These are phyloP conservation scores for Phytophthora pini DNA, from an alignment of 352 stramenopile species.

Conservation along the genomic window DNA sequence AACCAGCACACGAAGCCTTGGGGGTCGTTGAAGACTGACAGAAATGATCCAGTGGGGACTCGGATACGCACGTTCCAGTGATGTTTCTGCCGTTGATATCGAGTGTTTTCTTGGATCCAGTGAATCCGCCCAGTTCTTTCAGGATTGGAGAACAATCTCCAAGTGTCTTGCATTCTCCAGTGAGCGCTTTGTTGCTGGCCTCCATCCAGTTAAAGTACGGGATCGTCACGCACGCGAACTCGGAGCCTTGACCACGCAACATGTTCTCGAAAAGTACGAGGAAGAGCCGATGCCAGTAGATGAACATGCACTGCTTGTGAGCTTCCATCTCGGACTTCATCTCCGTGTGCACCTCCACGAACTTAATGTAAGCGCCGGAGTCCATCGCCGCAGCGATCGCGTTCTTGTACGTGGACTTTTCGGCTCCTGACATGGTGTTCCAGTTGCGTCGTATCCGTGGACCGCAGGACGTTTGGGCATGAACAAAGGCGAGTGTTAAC, in stretches of 20 bases:
- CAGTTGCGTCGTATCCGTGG: conserved; percentile 52
- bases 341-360: conserved; percentile 65
- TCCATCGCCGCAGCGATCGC: conserved; percentile 56
- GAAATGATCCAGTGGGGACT: conserved; percentile 56
- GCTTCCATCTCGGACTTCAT: conserved; percentile 50
- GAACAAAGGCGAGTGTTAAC: background rate
- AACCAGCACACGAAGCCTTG: conserved; percentile 35
- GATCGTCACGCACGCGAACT: conserved; percentile 70
- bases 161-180: conserved; percentile 53
- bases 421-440: conserved; percentile 33
- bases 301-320: conserved; percentile 73
- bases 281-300: conserved; percentile 80
- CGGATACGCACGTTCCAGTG: conserved; percentile 44
- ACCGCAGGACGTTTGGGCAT: conserved; percentile 26
- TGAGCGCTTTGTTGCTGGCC: conserved; percentile 42
- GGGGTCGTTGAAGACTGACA: conserved; percentile 39
- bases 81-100: conserved; percentile 48
- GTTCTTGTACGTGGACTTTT: conserved; percentile 52
- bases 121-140: conserved; percentile 45
- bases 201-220: conserved; percentile 81
- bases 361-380: conserved; percentile 55
- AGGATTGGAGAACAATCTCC: conserved; percentile 48
- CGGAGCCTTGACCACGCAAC: conserved; percentile 53
- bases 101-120: conserved; percentile 15
- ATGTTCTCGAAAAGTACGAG: conserved; percentile 83